These are phyloP conservation scores for Blepharisma japonicum DNA, from an alignment of 73 alveolate species.

Conservation along the genomic window DNA sequence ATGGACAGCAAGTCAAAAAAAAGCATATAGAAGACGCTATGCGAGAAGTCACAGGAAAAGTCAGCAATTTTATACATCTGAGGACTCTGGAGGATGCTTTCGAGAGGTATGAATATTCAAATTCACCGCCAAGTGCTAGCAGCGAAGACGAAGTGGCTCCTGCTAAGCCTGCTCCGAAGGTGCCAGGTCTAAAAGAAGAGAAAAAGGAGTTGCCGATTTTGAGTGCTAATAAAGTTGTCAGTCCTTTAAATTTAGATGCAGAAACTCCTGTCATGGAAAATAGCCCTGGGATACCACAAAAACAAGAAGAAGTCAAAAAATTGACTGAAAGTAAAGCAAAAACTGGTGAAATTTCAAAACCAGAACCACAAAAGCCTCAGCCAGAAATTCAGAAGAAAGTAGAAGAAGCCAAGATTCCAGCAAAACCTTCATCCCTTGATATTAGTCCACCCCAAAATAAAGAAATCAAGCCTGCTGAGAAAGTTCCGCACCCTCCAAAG, in stretches of 20 bases:
- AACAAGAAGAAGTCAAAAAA: not conserved
- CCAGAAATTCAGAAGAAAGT: no score
- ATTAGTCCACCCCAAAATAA: no score
- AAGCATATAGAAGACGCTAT: slow-evolving; percentile 6
- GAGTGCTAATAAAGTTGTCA: not conserved
- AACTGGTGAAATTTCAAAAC: no score
- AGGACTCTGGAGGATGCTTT: not conserved
- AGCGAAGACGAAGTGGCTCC: slow-evolving; percentile 17
- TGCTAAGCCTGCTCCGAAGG: not conserved
- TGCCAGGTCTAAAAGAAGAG: not conserved
- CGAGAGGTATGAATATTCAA: slow-evolving; percentile 2
- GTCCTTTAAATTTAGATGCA: not conserved
- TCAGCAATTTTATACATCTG: not conserved
- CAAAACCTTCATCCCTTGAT: no score
- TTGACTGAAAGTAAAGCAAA: not conserved
- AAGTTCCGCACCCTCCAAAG: no score
- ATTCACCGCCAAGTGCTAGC: not conserved
- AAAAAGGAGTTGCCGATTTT: not conserved
- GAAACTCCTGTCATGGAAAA: not conserved
- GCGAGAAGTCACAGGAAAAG: not conserved
- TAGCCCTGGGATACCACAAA: not conserved
- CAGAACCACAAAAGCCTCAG: no score
- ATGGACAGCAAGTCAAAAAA: not conserved
- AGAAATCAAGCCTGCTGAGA: no score
- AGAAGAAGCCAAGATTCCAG: no score